Conservation (phyloP, 345 rosid species). For the Eucalyptus viminalis region DNA sequence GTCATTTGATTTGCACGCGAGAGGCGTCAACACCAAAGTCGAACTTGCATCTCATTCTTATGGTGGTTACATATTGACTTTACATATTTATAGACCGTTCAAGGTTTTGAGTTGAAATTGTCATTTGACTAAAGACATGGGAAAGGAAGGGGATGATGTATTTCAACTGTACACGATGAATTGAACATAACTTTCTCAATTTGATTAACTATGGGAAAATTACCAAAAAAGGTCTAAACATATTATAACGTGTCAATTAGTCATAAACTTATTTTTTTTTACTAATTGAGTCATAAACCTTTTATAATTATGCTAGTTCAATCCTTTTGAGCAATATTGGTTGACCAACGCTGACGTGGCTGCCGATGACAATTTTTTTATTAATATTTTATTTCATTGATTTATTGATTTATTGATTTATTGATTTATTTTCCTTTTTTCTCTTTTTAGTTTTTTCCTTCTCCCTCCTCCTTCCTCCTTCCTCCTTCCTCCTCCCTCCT, state of each 20-base stretch:
- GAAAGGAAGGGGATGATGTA: not conserved
- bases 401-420: too few species aligned
- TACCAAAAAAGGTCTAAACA: fast-evolving
- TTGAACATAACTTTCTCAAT: not conserved
- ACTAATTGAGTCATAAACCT: fast-evolving
- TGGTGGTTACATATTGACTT: not conserved
- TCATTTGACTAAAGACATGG: not conserved
- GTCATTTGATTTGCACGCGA: not conserved
- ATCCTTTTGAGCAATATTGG: fast-evolving
- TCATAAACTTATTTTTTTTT: too few species aligned
- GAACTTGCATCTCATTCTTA: not conserved
- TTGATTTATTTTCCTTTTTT: too few species aligned
- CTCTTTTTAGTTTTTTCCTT: too few species aligned
- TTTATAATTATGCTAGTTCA: fast-evolving
- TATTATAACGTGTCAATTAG: too few species aligned
- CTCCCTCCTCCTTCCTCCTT: fast-evolving
- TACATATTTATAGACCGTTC: not conserved
- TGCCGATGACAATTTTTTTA: fast-evolving
- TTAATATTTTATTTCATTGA: too few species aligned
- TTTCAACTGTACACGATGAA: not conserved
- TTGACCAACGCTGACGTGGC: fast-evolving
- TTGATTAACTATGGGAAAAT: not conserved
- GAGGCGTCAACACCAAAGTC: not conserved
- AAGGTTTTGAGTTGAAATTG: not conserved
- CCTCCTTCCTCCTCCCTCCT: too few species aligned